Conservation (phyloP, 208 protist genomes). For the Crithidia mellificae region DNA sequence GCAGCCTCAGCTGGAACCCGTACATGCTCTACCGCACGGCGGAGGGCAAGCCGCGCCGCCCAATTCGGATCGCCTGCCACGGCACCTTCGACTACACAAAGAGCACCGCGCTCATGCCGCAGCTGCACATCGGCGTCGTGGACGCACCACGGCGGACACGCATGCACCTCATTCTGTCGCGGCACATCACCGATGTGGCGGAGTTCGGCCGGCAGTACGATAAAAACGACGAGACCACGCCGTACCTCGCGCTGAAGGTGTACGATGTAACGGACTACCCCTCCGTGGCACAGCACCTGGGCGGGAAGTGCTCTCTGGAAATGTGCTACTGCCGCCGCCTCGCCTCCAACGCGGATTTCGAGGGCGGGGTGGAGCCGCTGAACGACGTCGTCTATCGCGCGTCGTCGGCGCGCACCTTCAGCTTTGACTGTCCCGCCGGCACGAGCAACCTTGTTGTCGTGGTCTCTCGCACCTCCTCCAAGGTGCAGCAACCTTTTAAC, state of each 20-base stretch:
- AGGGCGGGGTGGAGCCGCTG: conserved; percentile 47
- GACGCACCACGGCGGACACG: conserved; percentile 54
- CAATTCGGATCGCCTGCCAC: conserved; percentile 76
- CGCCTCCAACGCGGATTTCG: conserved; percentile 58
- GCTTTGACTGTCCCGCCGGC: conserved; percentile 83
- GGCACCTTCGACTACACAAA: conserved; percentile 45
- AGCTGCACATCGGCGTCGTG: conserved; percentile 81
- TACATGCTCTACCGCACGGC: conserved; percentile 76
- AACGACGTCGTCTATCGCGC: conserved; percentile 68
- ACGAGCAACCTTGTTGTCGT: conserved; percentile 70
- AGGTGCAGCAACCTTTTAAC: conserved; percentile 51
- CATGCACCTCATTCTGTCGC: conserved; percentile 84
- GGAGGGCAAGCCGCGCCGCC: conserved; percentile 54
- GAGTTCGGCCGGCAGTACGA: conserved; percentile 73
- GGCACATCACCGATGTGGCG: conserved; percentile 69
- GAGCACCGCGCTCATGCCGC: conserved; percentile 61
- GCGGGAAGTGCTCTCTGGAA: conserved; percentile 60
- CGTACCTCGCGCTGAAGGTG: conserved; percentile 68
- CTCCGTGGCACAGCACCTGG: conserved; percentile 71
- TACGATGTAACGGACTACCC: conserved; percentile 77
- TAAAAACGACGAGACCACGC: conserved; percentile 46
- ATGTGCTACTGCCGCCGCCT: conserved; percentile 79
- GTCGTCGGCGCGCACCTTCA: conserved; percentile 62
- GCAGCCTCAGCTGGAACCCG: conserved; percentile 87
- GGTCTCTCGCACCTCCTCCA: conserved; percentile 50